These are phyloP conservation scores for Citrus reticulata DNA, from an alignment of 345 rosid genomes.

Conservation along the genomic window DNA sequence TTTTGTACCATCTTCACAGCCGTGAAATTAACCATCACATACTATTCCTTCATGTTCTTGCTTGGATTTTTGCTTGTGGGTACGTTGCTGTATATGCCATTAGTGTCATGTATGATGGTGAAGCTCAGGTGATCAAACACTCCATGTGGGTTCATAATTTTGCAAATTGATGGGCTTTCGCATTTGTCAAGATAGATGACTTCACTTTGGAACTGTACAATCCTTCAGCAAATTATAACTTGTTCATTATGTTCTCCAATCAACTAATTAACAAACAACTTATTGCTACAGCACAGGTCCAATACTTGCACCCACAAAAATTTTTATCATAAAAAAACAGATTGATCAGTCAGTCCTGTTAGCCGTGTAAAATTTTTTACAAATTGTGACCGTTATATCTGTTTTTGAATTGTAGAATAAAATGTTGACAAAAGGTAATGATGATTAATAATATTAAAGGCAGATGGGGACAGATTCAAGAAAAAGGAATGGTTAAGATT, in stretches of 20 bases:
- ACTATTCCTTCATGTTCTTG: neutral
- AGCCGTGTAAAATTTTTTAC: too few species aligned
- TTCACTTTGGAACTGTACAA: neutral
- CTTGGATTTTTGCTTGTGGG: neutral
- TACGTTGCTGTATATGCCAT: neutral
- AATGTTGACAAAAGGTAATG: constrained; percentile 13
- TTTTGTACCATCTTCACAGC: neutral
- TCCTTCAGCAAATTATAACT: neutral
- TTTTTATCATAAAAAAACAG: too few species aligned
- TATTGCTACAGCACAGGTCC: neutral
- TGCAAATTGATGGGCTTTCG: neutral
- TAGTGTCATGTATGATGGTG: constrained; percentile 4
- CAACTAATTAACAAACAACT: too few species aligned
- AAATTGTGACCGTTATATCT: neutral
- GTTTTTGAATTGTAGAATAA: neutral
- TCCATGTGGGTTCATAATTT: constrained; percentile 15
- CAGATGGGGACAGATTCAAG: neutral
- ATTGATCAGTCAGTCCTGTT: too few species aligned
- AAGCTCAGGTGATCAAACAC: constrained; percentile 7
- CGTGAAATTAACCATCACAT: neutral
- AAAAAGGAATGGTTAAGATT: constrained; percentile 19
- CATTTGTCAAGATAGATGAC: neutral
- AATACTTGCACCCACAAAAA: too few species aligned
- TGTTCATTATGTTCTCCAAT: neutral
- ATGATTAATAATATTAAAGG: neutral